phyloP scores from a whole-genome alignment of 2,329 filamentous ascomycete genomes.

The Trichoderma atroviride region DNA sequence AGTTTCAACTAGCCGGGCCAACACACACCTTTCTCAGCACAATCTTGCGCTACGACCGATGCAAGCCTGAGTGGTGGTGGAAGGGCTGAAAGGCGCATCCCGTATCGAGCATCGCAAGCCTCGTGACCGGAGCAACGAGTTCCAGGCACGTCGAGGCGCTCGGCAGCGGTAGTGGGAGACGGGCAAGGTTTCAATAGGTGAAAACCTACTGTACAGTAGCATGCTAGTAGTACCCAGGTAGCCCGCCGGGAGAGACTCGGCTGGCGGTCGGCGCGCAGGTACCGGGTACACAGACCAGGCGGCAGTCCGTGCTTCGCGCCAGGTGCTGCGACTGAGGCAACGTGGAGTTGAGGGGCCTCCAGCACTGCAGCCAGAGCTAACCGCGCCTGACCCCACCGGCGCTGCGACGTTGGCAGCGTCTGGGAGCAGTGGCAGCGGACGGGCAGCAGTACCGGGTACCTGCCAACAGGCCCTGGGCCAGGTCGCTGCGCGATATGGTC shows the following conservation, averaged over 20 bases:
- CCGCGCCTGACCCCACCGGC: background rate
- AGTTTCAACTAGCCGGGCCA: conserved; percentile 13
- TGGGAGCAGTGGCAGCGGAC: background rate
- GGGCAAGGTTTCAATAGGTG: conserved; percentile 19
- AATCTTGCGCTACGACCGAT: background rate
- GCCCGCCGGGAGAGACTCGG: background rate
- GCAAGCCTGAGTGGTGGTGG: background rate
- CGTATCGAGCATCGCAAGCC: conserved; percentile 2
- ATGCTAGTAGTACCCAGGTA: no score
- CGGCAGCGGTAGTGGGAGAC: background rate
- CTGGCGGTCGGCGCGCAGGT: background rate
- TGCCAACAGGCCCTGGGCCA: background rate
- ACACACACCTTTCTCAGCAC: background rate
- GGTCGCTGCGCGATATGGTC: background rate
- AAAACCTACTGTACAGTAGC: background rate
- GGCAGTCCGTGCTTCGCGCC: background rate
- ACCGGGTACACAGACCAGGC: background rate
- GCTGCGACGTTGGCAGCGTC: background rate
- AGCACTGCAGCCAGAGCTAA: background rate
- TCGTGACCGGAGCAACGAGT: conserved; percentile 3
- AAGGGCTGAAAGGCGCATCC: conserved; percentile 16
- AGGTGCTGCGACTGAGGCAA: background rate
- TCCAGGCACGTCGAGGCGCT: conserved; percentile 6
- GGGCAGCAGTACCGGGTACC: background rate
- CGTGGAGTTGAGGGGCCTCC: background rate